Evolutionary conservation across 2,329 filamentous ascomycete species (phyloP).

Genomic region (Nemania bipapillata): DNA sequence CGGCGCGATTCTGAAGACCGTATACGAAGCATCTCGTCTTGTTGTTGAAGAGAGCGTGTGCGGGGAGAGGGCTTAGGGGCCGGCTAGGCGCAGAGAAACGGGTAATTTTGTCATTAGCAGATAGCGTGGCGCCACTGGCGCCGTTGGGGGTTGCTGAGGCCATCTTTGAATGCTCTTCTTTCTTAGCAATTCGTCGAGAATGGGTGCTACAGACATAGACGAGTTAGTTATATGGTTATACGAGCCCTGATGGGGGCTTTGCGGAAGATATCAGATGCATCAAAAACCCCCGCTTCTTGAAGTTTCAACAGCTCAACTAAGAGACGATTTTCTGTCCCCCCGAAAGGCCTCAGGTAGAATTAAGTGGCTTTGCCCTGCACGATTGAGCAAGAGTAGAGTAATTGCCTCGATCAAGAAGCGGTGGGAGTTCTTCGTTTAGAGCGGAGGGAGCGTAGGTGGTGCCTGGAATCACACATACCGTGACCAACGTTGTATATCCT

Average conservation of each 20-base stretch:
- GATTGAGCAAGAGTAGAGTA: background rate
- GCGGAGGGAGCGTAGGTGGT: background rate
- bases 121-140: constrained; percentile 65
- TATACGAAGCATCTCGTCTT: constrained; percentile 99
- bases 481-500: constrained; percentile 24
- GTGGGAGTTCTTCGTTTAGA: background rate
- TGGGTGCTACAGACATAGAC: constrained; percentile 15
- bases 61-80: constrained; percentile 85
- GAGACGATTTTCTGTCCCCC: background rate
- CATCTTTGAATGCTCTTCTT: constrained; percentile 60
- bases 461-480: constrained; percentile 31
- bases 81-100: constrained; percentile 94
- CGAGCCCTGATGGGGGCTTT: background rate
- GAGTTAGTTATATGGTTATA: constrained; percentile 21
- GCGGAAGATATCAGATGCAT: background rate
- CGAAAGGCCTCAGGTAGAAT: background rate
- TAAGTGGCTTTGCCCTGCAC: background rate
- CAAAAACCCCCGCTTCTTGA: background rate
- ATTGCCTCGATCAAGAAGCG: constrained; percentile 4
- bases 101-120: constrained; percentile 98
- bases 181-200: constrained; percentile 3
- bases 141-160: constrained; percentile 62
- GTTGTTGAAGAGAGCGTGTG: constrained; percentile 95
- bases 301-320: background rate
- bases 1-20: constrained; percentile 94